Base-by-base conservation (phyloP, 2,329 filamentous ascomycete species). In the Teratosphaeria nubilosa region DNA sequence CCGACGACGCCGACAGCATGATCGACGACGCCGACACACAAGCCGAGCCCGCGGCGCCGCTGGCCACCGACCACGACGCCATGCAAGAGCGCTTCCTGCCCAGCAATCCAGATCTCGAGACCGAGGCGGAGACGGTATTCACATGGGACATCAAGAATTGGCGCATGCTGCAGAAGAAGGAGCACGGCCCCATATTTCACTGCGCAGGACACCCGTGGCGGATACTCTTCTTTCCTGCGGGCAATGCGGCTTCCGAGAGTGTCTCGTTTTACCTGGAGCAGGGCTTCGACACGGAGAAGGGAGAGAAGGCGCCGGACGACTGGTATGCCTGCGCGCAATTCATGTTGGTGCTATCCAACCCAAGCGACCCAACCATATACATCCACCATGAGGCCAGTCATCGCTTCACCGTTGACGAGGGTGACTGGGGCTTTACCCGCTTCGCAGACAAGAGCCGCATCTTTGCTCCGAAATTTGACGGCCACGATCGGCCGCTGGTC, bases 241-340 rank as follows among this genome's bases (percentile, higher is more conserved):
- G 94, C 55, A 99, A 99, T 73, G 92, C 95, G 65, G 71, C 70
- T 1, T 88, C 91, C 58, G 92, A 97, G 64, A 88, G 90, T 69
- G 90, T 88, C 53, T 97, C 94, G 5, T 90, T 99, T 72, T 99
- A 97, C 73, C 83, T 99, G 24, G 94, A 99, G 73, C 94, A 97
- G 73, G 94, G 90, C 51, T 96, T 89, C 75, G 87, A 90, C 31
- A 79, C 87, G 22, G 67, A 72, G 48, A 83, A 84, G 60, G 41
- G 41, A 20, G 53, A 55, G 37, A 55, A 55, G 53, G 82, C 92
- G 11, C 90, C 92, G 13, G 89, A 96, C 51, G 88, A 95, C 70
- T 99, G 92, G 90, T 94, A 91, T 73, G 92, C 90, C 67, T 99
- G 94, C 70, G 90, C 95, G 51, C 94, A 97, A 71, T 99, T 99